Conservation (phyloP, 2,329 filamentous ascomycete genomes). For the Verticillium longisporum region DNA sequence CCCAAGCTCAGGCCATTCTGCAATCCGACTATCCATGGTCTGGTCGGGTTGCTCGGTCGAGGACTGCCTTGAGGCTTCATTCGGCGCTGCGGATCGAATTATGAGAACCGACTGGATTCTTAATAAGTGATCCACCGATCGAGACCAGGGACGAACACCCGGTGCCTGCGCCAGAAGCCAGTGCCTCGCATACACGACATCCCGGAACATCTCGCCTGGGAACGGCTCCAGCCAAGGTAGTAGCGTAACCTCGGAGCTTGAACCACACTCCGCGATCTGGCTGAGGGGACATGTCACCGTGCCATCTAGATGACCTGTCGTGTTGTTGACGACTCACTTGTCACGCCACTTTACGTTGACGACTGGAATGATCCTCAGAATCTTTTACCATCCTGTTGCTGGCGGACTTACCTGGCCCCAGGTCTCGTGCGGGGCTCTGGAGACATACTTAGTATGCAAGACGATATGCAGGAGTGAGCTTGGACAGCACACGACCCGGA, state of each 20-base stretch:
- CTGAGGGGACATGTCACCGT: neutral
- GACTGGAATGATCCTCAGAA: neutral
- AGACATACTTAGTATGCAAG: neutral
- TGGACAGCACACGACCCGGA: neutral
- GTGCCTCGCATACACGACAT: neutral
- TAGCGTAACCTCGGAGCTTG: neutral
- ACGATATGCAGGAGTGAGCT: neutral
- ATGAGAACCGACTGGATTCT: neutral
- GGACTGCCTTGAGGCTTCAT: neutral
- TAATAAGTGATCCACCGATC: neutral
- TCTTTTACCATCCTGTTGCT: neutral
- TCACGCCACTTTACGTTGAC: neutral
- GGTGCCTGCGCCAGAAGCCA: neutral
- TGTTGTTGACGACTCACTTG: neutral
- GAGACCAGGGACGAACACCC: neutral
- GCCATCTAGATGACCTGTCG: neutral
- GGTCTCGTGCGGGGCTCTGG: neutral
- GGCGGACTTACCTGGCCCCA: neutral
- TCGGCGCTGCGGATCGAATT: neutral
- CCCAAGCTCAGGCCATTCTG: neutral
- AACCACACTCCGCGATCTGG: neutral
- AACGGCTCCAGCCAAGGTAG: neutral
- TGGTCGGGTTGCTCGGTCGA: neutral
- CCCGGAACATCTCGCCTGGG: neutral
- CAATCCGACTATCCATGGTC: neutral